Evolutionary conservation across 2,329 filamentous ascomycete species (phyloP).

Genomic region (Phyllosticta paracitricarpa): DNA sequence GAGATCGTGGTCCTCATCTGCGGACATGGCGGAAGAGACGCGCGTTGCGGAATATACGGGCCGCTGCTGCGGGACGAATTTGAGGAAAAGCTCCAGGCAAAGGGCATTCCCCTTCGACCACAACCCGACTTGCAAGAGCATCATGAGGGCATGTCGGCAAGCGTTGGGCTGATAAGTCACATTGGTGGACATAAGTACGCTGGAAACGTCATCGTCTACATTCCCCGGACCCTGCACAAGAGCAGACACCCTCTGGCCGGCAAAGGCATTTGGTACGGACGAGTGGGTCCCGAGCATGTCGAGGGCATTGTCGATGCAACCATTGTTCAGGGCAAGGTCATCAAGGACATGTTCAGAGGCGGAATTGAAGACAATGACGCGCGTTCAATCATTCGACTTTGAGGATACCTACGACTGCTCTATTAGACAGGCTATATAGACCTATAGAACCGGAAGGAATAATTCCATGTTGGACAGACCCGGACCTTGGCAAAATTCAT

Average conservation of each 20-base stretch:
- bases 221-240: conserved; percentile 45
- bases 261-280: conserved; percentile 71
- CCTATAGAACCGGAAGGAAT: background rate
- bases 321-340: conserved; percentile 54
- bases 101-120: conserved; percentile 29
- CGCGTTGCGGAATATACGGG: conserved; percentile 71
- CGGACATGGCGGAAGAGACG: conserved; percentile 73
- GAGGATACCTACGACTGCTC: background rate
- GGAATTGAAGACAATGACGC: conserved; percentile 42
- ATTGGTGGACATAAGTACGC: conserved; percentile 81
- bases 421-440: background rate
- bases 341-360: conserved; percentile 63
- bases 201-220: conserved; percentile 72
- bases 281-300: conserved; percentile 65
- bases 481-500: background rate
- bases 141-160: conserved; percentile 28
- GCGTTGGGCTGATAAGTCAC: conserved; percentile 64
- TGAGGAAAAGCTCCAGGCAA: conserved; percentile 43
- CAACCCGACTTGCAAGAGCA: conserved; percentile 33
- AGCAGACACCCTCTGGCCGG: conserved; percentile 51
- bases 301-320: conserved; percentile 68
- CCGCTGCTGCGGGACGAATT: conserved; percentile 66
- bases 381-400: conserved; percentile 2
- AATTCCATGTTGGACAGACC: background rate
- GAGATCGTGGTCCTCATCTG: conserved; percentile 78